Conservation (phyloP, 176 grass and related monocot genomes). For the Phoenix roebelenii region DNA sequence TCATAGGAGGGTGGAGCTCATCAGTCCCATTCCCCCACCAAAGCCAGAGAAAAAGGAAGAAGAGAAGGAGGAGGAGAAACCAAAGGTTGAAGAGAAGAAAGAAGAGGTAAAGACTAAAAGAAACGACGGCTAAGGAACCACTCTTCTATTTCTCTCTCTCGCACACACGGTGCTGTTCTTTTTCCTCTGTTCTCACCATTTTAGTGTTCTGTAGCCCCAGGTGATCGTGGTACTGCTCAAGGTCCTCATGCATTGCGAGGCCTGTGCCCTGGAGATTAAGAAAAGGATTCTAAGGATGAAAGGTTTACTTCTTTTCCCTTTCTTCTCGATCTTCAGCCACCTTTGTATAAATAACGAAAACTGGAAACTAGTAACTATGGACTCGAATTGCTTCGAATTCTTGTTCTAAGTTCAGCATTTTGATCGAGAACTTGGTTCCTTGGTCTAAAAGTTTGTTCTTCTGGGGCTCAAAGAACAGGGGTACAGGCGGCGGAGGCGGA, state of each 20-base stretch:
- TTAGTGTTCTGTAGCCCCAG: slow-evolving; percentile 2
- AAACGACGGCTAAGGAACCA: slow-evolving; percentile 19
- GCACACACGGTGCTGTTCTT: background rate
- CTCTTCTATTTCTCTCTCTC: background rate
- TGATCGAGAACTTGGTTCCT: no score
- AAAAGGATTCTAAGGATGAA: slow-evolving; percentile 46
- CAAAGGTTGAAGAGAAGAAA: background rate
- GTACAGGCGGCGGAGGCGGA: slow-evolving; percentile 30
- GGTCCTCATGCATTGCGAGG: slow-evolving; percentile 65
- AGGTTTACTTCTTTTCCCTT: slow-evolving; percentile 21
- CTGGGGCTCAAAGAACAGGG: slow-evolving; percentile 13
- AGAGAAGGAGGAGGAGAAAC: background rate
- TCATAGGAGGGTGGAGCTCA: slow-evolving; percentile 35
- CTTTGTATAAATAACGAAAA: no score
- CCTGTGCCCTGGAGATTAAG: slow-evolving; percentile 59
- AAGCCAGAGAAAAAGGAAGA: slow-evolving; percentile 8
- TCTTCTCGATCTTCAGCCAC: background rate
- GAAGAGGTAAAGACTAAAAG: background rate
- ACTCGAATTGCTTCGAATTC: no score
- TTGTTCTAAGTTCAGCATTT: no score
- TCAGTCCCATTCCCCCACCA: slow-evolving; percentile 27
- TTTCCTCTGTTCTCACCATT: background rate
- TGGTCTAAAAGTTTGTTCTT: slow-evolving; percentile 4
- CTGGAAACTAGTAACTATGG: no score
- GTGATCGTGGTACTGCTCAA: slow-evolving; percentile 34